A percentile compares a stretch with the other conserved stretches of the same genome.
Evolutionary conservation across 1,139 yeast genomes (phyloP).

Genomic region (Hyphopichia pseudoburtonii): DNA sequence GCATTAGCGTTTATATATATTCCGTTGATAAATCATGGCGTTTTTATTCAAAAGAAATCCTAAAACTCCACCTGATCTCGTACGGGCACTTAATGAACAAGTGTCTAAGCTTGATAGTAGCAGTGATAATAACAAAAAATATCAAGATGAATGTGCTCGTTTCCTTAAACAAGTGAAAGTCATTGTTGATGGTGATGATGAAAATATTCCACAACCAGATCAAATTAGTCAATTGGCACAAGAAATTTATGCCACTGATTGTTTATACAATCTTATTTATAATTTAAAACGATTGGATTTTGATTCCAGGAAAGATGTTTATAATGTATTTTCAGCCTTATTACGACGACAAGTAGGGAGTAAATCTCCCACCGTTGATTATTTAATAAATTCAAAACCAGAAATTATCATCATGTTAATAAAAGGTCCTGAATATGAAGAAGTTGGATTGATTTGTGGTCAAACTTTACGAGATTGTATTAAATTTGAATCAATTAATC

Average conservation of each 20-base stretch:
- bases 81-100: slow-evolving; percentile 73
- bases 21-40: too few species aligned
- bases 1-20: too few species aligned
- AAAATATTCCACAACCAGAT: slow-evolving; percentile 68
- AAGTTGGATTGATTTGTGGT: slow-evolving; percentile 74
- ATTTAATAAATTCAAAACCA: slow-evolving; percentile 61
- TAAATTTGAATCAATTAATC: slow-evolving; percentile 71
- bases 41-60: slow-evolving; percentile 89
- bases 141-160: slow-evolving; percentile 76
- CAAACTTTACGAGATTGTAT: slow-evolving; percentile 83
- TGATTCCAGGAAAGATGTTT: slow-evolving; percentile 86
- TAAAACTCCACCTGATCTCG: slow-evolving; percentile 86
- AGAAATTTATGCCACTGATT: slow-evolving; percentile 73
- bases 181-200: slow-evolving; percentile 75
- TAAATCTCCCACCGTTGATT: slow-evolving; percentile 85
- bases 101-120: slow-evolving; percentile 59
- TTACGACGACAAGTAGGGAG: slow-evolving; percentile 77
- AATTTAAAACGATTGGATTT: slow-evolving; percentile 71
- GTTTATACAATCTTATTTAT: slow-evolving; percentile 58
- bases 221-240: slow-evolving; percentile 71
- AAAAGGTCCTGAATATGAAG: slow-evolving; percentile 69
- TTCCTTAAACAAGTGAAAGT: slow-evolving; percentile 66
- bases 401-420: slow-evolving; percentile 62
- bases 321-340: slow-evolving; percentile 68
- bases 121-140: slow-evolving; percentile 56